Conservation (phyloP, 495 filamentous ascomycete species). For the Penicillium angulare region DNA sequence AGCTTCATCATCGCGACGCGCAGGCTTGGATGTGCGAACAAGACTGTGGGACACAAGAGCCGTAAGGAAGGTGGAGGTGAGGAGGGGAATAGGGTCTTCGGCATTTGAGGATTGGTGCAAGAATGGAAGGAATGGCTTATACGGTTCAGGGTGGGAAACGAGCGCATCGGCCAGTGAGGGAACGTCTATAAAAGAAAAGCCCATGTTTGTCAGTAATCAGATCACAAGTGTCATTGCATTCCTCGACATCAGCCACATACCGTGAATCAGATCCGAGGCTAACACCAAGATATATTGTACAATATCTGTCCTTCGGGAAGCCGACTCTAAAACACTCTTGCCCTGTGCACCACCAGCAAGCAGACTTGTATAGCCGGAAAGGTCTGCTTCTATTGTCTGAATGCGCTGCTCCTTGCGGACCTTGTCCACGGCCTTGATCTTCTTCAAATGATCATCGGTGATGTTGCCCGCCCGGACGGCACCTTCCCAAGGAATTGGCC, state of each 20-base stretch:
- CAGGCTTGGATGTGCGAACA: conserved; percentile 52
- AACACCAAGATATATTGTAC: conserved; percentile 93
- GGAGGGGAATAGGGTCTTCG: conserved; percentile 84
- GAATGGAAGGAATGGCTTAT: conserved; percentile 81
- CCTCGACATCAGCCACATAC: conserved; percentile 41
- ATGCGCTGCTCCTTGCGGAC: conserved; percentile 84
- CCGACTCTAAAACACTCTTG: conserved; percentile 77
- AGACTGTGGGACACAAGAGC: conserved; percentile 74
- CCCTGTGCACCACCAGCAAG: conserved; percentile 71
- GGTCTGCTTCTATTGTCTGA: conserved; percentile 74
- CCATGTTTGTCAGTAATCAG: background rate
- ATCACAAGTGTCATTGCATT: background rate
- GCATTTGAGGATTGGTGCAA: conserved; percentile 74
- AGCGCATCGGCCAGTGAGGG: conserved; percentile 74
- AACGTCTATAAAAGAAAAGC: conserved; percentile 55
- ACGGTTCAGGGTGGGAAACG: conserved; percentile 71
- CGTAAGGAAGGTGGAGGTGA: conserved; percentile 84
- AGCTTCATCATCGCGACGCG: conserved; percentile 64
- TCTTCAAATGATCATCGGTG: conserved; percentile 89
- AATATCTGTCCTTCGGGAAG: conserved; percentile 77
- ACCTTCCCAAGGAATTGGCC: conserved; percentile 97
- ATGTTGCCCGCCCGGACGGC: conserved; percentile 91
- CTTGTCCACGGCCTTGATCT: conserved; percentile 97
- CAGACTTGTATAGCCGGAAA: conserved; percentile 72
- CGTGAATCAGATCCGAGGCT: conserved; percentile 81